Base-by-base conservation (phyloP, 2,329 filamentous ascomycete species). In the Grosmannia huntii region DNA sequence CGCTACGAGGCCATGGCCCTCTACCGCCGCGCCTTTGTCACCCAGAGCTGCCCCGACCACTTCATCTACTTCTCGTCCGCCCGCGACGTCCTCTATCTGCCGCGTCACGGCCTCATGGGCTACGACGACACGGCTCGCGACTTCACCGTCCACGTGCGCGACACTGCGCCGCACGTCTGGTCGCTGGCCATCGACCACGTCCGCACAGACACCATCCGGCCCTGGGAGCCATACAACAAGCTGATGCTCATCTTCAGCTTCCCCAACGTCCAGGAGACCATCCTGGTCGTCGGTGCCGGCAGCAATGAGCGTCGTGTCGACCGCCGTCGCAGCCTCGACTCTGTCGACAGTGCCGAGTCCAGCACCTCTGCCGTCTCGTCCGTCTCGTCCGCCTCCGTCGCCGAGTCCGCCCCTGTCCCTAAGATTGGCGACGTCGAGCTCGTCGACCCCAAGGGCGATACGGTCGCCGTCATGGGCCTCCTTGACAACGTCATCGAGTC, bases 141-240 rank as follows among this genome's bases (percentile, higher is more conserved):
- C 51, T 75, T 77, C 56, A 66, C 69, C 3, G 62, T 66, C 4
- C 66, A 72, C 38, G 67, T 76, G 28, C 65, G 62, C 31, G 66
- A 68, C 36, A 65, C 71, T 1, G 65, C 71, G 33, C 65, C 70
- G 46, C 60, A 63, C 38, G 67, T 76, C 14, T 65, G 65, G 50
- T 68, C 69, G 38, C 67, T 78, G 7, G 76, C 75, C 2, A 68
- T 78, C 53, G 76, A 78, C 64, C 72, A 76, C 58, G 73, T 78
- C 38, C 69, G 69, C 31, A 66, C 71, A 19, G 67, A 71, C 38
- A 69, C 76, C 56, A 72, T 75, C 54, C 67, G 74, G 41, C 75
- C 75, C 19, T 78, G 76, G 76, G 76, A 78, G 67, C 72, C 72
- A 12, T 78, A 77, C 67, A 76, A 75, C 67, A 78, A 78, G 66